These are phyloP conservation scores for Cordia subcordata DNA, from an alignment of 257 asterid genomes.

Conservation along the genomic window DNA sequence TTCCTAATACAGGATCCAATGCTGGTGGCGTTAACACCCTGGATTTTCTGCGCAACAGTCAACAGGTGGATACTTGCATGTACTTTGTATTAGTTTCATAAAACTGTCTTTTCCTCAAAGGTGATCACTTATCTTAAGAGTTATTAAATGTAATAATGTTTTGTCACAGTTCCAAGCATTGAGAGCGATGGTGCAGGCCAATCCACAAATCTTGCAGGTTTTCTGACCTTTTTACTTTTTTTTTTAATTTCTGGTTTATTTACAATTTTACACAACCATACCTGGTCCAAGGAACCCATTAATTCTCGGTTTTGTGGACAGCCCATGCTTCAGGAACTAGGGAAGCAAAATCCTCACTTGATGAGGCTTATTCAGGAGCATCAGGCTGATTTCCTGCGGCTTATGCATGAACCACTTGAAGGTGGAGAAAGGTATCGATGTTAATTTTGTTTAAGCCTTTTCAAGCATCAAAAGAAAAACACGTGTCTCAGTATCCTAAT, in stretches of 20 bases:
- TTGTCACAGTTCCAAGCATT: constrained; percentile 68
- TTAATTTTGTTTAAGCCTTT: constrained; percentile 3
- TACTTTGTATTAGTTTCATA: not conserved
- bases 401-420: constrained; percentile 76
- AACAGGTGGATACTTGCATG: constrained; percentile 40
- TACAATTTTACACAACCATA: not conserved
- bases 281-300: not conserved
- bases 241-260: not conserved
- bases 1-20: constrained; percentile 55
- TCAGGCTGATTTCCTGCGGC: constrained; percentile 83
- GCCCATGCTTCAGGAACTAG: constrained; percentile 93
- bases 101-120: no score
- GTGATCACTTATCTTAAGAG: no score
- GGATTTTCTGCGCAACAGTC: constrained; percentile 73
- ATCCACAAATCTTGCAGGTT: constrained; percentile 66
- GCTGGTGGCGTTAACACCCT: constrained; percentile 59
- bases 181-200: constrained; percentile 83
- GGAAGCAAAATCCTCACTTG: constrained; percentile 75
- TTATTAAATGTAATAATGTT: not conserved
- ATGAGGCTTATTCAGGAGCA: constrained; percentile 76
- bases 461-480: not conserved
- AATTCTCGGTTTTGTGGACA: constrained; percentile 33
- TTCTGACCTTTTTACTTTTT: not conserved
- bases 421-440: constrained; percentile 67
- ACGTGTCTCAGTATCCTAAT: not conserved